These are phyloP conservation scores for Toxicodendron radicans DNA, from an alignment of 345 rosid species.

Conservation along the genomic window DNA sequence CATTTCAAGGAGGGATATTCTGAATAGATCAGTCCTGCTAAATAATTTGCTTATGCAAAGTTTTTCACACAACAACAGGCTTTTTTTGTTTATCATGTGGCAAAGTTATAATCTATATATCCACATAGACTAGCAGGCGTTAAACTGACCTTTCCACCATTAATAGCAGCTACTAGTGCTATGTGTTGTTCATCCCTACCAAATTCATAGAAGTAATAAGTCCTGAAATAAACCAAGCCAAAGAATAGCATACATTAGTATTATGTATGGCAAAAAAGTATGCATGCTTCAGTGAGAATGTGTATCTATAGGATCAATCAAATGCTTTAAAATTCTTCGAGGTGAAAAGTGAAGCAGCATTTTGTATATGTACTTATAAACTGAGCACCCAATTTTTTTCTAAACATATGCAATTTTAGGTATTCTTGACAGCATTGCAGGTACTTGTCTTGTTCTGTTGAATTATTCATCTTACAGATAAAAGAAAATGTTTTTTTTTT, in stretches of 20 bases:
- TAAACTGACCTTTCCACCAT: constrained; percentile 72
- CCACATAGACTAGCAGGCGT: background rate
- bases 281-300: background rate
- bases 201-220: constrained; percentile 85
- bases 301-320: background rate
- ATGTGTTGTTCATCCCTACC: constrained; percentile 72
- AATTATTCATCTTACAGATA: background rate
- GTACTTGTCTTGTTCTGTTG: background rate
- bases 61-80: background rate
- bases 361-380: background rate
- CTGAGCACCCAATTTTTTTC: background rate
- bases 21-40: background rate
- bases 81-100: background rate
- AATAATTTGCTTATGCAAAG: background rate
- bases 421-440: background rate
- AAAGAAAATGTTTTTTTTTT: background rate
- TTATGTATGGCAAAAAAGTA: background rate
- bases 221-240: constrained; percentile 48
- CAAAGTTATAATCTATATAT: background rate
- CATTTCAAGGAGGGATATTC: background rate
- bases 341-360: background rate
- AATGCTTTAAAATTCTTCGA: constrained; percentile 5
- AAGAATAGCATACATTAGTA: constrained; percentile 14
- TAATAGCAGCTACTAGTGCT: constrained; percentile 71
- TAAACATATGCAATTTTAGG: background rate